phyloP scores from a whole-genome alignment of 192 early-diverging fungal genomes.

The Backusella psychrophila region DNA sequence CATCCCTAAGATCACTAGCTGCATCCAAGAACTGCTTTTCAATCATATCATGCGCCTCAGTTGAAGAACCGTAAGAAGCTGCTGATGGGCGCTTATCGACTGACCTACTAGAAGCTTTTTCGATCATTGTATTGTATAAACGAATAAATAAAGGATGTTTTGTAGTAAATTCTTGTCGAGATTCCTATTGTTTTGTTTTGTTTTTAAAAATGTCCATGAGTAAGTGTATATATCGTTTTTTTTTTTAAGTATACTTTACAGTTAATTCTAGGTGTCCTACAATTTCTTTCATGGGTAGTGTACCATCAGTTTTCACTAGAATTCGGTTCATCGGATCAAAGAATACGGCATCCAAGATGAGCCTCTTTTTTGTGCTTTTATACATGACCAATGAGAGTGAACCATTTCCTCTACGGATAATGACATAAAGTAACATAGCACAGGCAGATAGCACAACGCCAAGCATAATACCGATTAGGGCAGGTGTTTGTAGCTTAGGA shows the following conservation, averaged over 20 bases:
- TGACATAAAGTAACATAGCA: conserved; percentile 14
- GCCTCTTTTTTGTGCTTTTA: conserved; percentile 15
- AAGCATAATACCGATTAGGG: conserved; percentile 19
- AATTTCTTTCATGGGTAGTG: conserved; percentile 36
- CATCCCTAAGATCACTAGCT: neutral
- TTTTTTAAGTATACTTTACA: conserved; percentile 13
- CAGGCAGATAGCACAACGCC: conserved; percentile 25
- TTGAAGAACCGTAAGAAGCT: conserved; percentile 3
- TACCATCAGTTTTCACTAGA: conserved; percentile 37
- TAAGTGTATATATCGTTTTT: neutral
- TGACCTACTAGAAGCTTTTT: neutral
- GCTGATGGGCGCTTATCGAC: neutral
- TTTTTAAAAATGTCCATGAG: neutral
- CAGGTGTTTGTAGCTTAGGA: conserved; percentile 8
- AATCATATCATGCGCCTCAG: conserved; percentile 14
- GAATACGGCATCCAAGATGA: conserved; percentile 33
- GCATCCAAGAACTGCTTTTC: conserved; percentile 17
- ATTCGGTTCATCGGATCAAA: conserved; percentile 33
- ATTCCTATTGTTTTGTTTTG: neutral
- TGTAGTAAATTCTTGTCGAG: conserved; percentile 9
- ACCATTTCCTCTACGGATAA: neutral
- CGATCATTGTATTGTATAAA: conserved; percentile 12
- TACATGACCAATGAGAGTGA: neutral
- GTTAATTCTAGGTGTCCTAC: conserved; percentile 14
- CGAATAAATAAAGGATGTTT: conserved; percentile 16